Evolutionary conservation across 768 basidiomycete species (phyloP).

Genomic region (Postia placenta): DNA sequence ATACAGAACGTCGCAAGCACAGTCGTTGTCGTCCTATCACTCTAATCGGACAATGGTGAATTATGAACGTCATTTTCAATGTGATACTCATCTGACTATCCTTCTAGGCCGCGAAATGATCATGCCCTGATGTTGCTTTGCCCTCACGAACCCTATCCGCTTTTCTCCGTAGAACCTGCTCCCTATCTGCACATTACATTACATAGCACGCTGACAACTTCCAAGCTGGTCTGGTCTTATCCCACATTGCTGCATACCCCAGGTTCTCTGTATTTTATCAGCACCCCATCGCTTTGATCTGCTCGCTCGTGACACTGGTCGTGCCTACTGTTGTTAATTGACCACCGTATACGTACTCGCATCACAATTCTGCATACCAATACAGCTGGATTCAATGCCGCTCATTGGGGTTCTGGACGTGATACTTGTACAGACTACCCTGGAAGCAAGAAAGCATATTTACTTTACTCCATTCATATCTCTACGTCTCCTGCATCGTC

Average conservation of each 20-base stretch:
- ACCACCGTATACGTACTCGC: conserved; percentile 12
- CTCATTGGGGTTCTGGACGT: too few relatives aligned
- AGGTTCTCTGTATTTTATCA: conserved; percentile 20
- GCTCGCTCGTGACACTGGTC: conserved; percentile 6
- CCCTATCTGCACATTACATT: conserved; percentile 17
- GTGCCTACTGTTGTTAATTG: conserved; percentile 14
- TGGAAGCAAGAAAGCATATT: too few relatives aligned
- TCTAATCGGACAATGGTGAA: conserved; percentile 71
- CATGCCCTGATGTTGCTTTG: neutral
- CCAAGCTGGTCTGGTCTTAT: conserved; percentile 22
- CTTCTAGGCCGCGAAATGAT: conserved; percentile 20
- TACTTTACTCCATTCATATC: too few relatives aligned
- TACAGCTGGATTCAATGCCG: conserved; percentile 6
- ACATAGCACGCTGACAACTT: conserved; percentile 20
- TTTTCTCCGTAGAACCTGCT: conserved; percentile 18
- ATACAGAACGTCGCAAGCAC: conserved; percentile 63
- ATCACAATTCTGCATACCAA: conserved; percentile 18
- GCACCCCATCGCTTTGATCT: conserved; percentile 12
- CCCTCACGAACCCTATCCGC: conserved; percentile 10
- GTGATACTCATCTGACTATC: conserved; percentile 1
- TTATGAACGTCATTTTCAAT: neutral
- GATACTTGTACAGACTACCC: too few relatives aligned
- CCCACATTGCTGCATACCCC: conserved; percentile 24
- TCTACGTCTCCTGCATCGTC: conserved; percentile 46
- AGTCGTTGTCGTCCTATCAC: conserved; percentile 66